These are phyloP conservation scores for Solanum paucissectum DNA, from an alignment of 257 asterid species.

Conservation along the genomic window DNA sequence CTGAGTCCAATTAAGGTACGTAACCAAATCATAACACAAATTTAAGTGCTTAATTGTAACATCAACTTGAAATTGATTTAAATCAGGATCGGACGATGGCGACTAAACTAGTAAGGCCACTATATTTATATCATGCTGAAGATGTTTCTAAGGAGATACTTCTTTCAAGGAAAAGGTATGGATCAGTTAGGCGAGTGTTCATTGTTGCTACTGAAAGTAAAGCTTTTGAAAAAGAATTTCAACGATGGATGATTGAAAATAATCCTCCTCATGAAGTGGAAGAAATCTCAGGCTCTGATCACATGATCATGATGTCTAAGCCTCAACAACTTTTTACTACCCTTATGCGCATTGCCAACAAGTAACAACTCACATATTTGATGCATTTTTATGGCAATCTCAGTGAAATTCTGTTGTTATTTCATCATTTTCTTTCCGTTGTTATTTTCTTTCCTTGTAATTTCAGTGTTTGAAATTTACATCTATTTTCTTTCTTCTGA, in stretches of 20 bases:
- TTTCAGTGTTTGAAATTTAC: too few relatives aligned
- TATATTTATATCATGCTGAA: neutral
- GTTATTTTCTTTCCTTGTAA: too few relatives aligned
- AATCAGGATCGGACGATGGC: conserved; percentile 26
- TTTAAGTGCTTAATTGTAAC: too few relatives aligned
- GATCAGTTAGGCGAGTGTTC: conserved; percentile 16
- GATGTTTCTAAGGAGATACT: conserved; percentile 6
- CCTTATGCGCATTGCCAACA: conserved; percentile 2
- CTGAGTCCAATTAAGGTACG: neutral
- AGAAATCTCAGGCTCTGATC: conserved; percentile 23
- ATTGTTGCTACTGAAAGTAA: conserved; percentile 16
- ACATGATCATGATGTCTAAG: conserved; percentile 30
- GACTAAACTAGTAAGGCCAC: conserved; percentile 11
- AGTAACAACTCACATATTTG: too few relatives aligned
- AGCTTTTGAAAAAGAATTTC: neutral
- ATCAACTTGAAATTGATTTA: too few relatives aligned
- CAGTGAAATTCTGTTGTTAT: too few relatives aligned
- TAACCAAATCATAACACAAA: neutral
- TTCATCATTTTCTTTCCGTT: too few relatives aligned
- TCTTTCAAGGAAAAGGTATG: conserved; percentile 5
- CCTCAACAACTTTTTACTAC: conserved; percentile 15
- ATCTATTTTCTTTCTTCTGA: too few relatives aligned
- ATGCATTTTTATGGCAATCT: too few relatives aligned
- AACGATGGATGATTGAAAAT: conserved; percentile 16
- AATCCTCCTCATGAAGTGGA: conserved; percentile 27